phyloP scores from a whole-genome alignment of 176 grass and related monocot genomes.

The Cenchrus purpureus region DNA sequence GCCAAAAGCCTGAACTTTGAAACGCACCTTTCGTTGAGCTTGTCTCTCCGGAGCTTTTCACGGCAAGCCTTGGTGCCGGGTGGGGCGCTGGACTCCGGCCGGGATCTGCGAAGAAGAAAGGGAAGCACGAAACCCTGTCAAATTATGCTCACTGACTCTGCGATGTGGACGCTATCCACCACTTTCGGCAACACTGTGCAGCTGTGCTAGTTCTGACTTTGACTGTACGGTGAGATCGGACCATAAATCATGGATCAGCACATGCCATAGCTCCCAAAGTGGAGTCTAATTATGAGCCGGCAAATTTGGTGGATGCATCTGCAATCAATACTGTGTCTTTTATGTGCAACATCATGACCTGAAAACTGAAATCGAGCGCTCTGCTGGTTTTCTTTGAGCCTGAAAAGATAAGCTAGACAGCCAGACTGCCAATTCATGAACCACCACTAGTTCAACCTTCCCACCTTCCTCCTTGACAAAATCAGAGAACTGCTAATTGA shows the following conservation, averaged over 20 bases:
- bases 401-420: background rate
- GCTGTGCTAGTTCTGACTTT: background rate
- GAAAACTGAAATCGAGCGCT: background rate
- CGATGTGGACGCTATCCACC: background rate
- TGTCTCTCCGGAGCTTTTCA: constrained; percentile 90
- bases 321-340: background rate
- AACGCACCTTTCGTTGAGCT: constrained; percentile 84
- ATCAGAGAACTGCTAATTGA: background rate
- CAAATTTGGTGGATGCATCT: background rate
- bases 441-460: too few relatives aligned
- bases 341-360: background rate
- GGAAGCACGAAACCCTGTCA: background rate
- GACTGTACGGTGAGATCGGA: background rate
- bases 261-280: background rate
- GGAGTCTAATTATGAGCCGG: background rate
- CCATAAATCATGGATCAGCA: background rate
- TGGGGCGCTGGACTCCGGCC: constrained; percentile 74
- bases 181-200: background rate
- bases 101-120: constrained; percentile 49
- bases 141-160: background rate
- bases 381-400: background rate
- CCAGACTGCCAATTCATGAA: background rate
- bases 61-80: constrained; percentile 93
- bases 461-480: constrained; percentile 7
- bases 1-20: background rate